A percentile compares a stretch with the other conserved stretches of the same genome.
These are phyloP conservation scores for Gryganskiella cystojenkinii DNA, from an alignment of 192 early-diverging fungal genomes.

Conservation along the genomic window DNA sequence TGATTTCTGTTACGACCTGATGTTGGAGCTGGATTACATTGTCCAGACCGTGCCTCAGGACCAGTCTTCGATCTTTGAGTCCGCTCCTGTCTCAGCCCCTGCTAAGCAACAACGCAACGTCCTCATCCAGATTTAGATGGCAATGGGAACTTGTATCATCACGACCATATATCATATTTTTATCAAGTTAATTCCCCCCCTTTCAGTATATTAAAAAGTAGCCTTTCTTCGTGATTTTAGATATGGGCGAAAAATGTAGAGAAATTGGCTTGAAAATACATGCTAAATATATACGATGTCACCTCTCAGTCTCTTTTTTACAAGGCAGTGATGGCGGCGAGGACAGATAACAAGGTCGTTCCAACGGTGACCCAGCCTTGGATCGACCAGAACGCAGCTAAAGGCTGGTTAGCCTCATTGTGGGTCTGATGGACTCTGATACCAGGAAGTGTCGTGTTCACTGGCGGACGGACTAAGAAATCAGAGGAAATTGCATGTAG, in stretches of 20 bases:
- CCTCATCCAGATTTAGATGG: constrained; percentile 44
- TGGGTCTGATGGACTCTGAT: constrained; percentile 16
- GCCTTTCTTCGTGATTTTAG: too few species aligned
- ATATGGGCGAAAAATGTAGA: too few species aligned
- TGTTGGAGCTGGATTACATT: constrained; percentile 65
- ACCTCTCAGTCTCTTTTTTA: too few species aligned
- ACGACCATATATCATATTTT: too few species aligned
- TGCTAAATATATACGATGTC: too few species aligned
- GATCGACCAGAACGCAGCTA: background rate
- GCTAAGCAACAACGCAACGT: constrained; percentile 27
- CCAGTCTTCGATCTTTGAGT: constrained; percentile 49
- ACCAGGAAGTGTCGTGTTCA: constrained; percentile 29
- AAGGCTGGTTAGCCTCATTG: constrained; percentile 6
- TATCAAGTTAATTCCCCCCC: too few species aligned
- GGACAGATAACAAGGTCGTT: background rate
- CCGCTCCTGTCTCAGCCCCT: background rate
- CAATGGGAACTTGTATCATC: too few species aligned
- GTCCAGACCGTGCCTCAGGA: constrained; percentile 55
- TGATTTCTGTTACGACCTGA: constrained; percentile 63
- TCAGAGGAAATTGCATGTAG: background rate
- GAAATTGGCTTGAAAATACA: too few species aligned
- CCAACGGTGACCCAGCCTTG: background rate
- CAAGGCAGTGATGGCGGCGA: background rate
- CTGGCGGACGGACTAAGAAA: constrained; percentile 26
- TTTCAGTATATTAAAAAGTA: too few species aligned